Evolutionary conservation across 305 asterid species (phyloP), one percentile per base, ranked within the genome.

Genomic region (Fraxinus angustifolia): DNA sequence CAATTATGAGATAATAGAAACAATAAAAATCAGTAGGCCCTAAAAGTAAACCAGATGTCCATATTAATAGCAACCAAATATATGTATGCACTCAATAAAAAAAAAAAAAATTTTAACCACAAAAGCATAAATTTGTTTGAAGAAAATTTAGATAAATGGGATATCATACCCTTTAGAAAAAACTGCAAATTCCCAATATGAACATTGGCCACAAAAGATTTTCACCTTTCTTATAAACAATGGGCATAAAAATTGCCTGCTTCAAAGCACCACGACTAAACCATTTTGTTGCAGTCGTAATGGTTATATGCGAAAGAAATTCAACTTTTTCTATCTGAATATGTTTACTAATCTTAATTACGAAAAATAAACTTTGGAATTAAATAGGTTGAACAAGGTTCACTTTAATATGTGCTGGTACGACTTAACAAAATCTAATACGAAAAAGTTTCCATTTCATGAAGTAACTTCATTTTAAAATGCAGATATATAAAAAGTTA

Each of bases 271-370:
- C 35, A 11, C 7, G 34, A 31, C 35, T 8, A 67, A 28, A 67
- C 35, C 73, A 67, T n/a, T 10, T 3, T 6, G 33, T 40, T 31
- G 34, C 79, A 77, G 77, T 56, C 4, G 35, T n/a, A 34, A n/a
- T 33, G 17, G 65, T 81, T 35, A 72, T 73, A 75, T 30, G 14
- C 42, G 71, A 85, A 79, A 79, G 73, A 75, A 26, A 48, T 50
- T 50, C 21, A 30, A 71, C 35, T 35, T 68, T 38, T 77, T 48
- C 10, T 73, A 14, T 4, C 17, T 50, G 35, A 75, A 58, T 50
- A 53, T 42, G 78, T 21, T 80, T 74, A 82, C 56, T 65, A 40
- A 56, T 42, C 23, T 36, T 67, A 68, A 30, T 73, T 35, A 21
- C 8, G 62, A 56, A 50, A 84, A 77, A 21, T 7, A 8, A 72